Conservation (phyloP, 768 basidiomycete genomes). For the Leccinum fibrillosum region DNA sequence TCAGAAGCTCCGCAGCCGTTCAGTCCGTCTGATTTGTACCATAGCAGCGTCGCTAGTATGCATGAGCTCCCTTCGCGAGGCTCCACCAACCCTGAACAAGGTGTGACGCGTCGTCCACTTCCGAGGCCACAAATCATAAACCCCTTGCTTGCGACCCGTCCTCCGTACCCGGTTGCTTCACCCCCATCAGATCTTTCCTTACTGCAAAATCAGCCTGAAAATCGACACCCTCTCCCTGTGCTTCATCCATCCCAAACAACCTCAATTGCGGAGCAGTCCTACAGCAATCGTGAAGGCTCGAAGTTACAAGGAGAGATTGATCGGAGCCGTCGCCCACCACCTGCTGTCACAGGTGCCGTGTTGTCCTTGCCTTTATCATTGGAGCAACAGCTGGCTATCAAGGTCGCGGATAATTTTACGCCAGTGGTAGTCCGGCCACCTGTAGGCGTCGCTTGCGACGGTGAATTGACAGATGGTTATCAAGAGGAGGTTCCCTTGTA, state of each 20-base stretch:
- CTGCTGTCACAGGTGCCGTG: not conserved
- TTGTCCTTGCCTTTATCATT: not conserved
- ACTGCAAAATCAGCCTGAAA: not conserved
- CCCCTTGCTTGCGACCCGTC: not conserved
- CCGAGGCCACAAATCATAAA: not conserved
- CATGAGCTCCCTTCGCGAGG: conserved; percentile 3
- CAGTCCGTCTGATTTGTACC: conserved; percentile 16
- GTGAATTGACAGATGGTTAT: not conserved
- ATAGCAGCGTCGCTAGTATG: conserved; percentile 8
- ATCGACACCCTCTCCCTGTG: not conserved
- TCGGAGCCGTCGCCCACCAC: not conserved
- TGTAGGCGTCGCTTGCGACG: not conserved
- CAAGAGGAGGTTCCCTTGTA: conserved; percentile 23
- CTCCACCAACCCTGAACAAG: not conserved
- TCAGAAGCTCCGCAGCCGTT: conserved; percentile 1
- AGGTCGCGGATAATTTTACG: not conserved
- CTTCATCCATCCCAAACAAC: not conserved
- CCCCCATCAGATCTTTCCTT: not conserved
- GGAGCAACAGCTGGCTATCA: not conserved
- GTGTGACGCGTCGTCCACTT: not conserved
- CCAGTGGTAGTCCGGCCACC: not conserved
- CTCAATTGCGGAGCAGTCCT: not conserved
- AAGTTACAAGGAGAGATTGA: not conserved
- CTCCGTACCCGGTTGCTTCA: not conserved
- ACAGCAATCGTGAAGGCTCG: not conserved